A percentile compares a stretch with the other conserved stretches of the same genome.
Evolutionary conservation across 164 flowering plant species (phyloP).

Genomic region (Pachysandra terminalis): DNA sequence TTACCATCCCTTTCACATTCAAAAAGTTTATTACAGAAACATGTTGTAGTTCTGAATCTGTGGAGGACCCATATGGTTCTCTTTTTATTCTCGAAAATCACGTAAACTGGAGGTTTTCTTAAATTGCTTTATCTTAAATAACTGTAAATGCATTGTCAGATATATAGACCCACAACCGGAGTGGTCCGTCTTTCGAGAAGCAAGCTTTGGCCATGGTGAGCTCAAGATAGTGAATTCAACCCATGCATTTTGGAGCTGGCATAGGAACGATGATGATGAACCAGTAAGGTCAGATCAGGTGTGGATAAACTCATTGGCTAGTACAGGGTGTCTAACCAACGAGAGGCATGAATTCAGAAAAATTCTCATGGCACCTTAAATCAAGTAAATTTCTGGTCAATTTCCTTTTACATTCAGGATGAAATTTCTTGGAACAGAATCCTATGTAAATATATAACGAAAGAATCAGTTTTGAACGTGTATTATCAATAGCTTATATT

Average conservation of each 20-base stretch:
- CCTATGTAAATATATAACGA: not conserved
- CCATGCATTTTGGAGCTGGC: constrained; percentile 95
- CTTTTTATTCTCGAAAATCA: too few species aligned
- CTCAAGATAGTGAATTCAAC: constrained; percentile 67
- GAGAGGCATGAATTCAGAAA: constrained; percentile 39
- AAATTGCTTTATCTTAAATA: too few species aligned
- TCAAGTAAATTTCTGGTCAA: not conserved
- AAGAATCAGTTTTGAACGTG: not conserved
- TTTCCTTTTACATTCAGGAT: not conserved
- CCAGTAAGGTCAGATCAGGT: constrained; percentile 69
- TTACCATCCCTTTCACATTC: too few species aligned
- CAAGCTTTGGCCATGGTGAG: constrained; percentile 98
- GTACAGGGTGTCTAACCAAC: constrained; percentile 49
- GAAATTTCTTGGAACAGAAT: not conserved
- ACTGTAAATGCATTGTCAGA: constrained; percentile 33
- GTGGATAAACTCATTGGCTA: constrained; percentile 71
- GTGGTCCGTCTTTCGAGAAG: constrained; percentile 95
- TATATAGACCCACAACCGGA: constrained; percentile 66
- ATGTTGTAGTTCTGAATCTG: too few species aligned
- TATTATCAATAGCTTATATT: not conserved
- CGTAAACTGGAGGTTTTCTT: too few species aligned
- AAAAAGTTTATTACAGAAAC: too few species aligned
- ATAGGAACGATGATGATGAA: constrained; percentile 91
- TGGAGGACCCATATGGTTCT: too few species aligned
- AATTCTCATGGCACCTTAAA: constrained; percentile 46